Evolutionary conservation across 2,329 filamentous ascomycete species (phyloP).

Genomic region (Colletotrichum orchidophilum): DNA sequence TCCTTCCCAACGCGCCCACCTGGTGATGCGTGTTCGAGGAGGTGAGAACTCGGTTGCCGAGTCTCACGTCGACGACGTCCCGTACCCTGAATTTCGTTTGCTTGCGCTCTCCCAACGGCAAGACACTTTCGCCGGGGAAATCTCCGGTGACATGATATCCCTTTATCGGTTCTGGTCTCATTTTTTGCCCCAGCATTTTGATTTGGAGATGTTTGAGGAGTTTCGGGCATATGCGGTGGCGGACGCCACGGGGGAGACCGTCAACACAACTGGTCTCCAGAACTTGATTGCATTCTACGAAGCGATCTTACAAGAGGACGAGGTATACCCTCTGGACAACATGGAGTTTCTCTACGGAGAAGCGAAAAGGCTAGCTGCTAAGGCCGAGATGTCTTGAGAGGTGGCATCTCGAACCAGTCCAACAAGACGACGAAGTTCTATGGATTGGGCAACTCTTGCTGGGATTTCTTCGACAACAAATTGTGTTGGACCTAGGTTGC

Average conservation of each 20-base stretch:
- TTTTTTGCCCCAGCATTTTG: conserved; percentile 78
- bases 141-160: conserved; percentile 68
- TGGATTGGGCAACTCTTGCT: conserved; percentile 19
- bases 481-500: neutral
- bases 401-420: neutral
- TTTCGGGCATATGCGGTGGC: conserved; percentile 74
- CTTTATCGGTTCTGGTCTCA: conserved; percentile 81
- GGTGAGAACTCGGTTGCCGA: conserved; percentile 3
- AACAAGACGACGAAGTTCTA: conserved; percentile 9
- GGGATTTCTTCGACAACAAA: neutral
- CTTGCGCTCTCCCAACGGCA: conserved; percentile 51
- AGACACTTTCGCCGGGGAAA: conserved; percentile 44
- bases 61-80: conserved; percentile 28
- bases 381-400: conserved; percentile 1
- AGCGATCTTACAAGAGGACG: neutral
- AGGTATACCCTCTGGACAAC: neutral
- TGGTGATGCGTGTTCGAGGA: conserved; percentile 26
- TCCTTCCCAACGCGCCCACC: conserved; percentile 25
- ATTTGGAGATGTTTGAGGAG: conserved; percentile 78
- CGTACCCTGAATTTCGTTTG: conserved; percentile 48
- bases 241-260: conserved; percentile 60
- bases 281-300: conserved; percentile 73
- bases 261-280: conserved; percentile 64
- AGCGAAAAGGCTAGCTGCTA: conserved; percentile 14
- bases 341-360: conserved; percentile 17